Conservation (phyloP, 805 yeast genomes). For the Torulaspora indica region DNA sequence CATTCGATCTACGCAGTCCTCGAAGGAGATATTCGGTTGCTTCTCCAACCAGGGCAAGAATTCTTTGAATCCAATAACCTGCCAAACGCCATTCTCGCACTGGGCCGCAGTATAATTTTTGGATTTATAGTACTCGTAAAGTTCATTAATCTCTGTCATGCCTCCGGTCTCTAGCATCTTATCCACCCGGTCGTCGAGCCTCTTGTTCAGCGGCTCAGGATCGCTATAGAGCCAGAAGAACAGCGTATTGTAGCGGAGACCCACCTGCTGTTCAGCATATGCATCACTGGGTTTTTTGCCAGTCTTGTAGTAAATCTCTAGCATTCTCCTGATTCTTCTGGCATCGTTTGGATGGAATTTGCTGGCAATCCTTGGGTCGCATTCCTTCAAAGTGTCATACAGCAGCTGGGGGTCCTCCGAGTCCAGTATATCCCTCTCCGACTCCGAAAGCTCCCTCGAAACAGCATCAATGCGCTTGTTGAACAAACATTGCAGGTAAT, state of each 20-base stretch:
- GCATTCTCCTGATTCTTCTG: slow-evolving; percentile 69
- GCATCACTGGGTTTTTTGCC: slow-evolving; percentile 65
- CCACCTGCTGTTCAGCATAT: slow-evolving; percentile 58
- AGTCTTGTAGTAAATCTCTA: slow-evolving; percentile 70
- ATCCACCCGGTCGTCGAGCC: slow-evolving; percentile 80
- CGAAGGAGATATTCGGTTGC: slow-evolving; percentile 30
- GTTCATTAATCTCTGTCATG: slow-evolving; percentile 56
- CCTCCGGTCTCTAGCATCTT: slow-evolving; percentile 73
- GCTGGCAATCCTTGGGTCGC: slow-evolving; percentile 68
- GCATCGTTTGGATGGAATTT: slow-evolving; percentile 92
- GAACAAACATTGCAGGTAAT: slow-evolving; percentile 78
- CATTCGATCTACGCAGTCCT: slow-evolving; percentile 64
- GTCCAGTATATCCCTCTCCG: slow-evolving; percentile 45
- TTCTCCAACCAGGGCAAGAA: slow-evolving; percentile 63
- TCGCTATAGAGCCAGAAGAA: slow-evolving; percentile 81
- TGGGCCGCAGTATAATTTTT: slow-evolving; percentile 37
- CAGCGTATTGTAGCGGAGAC: slow-evolving; percentile 56
- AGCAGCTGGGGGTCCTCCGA: slow-evolving; percentile 37
- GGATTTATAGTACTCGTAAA: slow-evolving; percentile 45
- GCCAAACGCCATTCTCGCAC: slow-evolving; percentile 78
- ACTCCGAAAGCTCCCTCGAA: slow-evolving; percentile 22
- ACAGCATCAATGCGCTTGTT: slow-evolving; percentile 43
- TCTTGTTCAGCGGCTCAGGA: slow-evolving; percentile 46
- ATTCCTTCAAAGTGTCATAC: slow-evolving; percentile 43
- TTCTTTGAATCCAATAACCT: slow-evolving; percentile 90